These are phyloP conservation scores for Sphagnum fallax DNA, from an alignment of 228 moss, liverwort and hornwort species.

Conservation along the genomic window DNA sequence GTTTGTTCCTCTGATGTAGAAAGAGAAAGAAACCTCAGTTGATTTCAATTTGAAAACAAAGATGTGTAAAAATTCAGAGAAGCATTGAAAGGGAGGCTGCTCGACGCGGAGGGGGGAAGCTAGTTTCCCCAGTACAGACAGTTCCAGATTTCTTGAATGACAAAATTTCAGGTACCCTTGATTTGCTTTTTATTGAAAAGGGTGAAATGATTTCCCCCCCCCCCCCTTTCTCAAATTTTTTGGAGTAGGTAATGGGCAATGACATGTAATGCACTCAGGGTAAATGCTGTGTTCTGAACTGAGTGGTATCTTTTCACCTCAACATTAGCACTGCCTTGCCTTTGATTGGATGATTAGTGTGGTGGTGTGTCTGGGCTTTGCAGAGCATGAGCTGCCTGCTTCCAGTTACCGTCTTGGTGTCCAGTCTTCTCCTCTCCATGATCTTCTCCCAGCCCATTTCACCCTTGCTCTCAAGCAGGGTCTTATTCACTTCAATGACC, in stretches of 20 bases:
- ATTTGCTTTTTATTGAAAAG: background rate
- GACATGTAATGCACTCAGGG: background rate
- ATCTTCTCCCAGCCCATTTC: conserved; percentile 68
- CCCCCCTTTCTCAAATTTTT: background rate
- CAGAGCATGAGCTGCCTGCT: conserved; percentile 63
- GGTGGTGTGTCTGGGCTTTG: background rate
- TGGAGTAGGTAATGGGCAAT: background rate
- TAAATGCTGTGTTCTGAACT: background rate
- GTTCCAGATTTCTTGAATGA: conserved; percentile 81
- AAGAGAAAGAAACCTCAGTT: no score
- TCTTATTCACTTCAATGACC: conserved; percentile 60
- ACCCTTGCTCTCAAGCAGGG: conserved; percentile 71
- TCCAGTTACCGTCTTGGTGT: conserved; percentile 97
- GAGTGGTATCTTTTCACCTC: no score
- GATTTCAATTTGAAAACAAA: no score
- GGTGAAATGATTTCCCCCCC: background rate
- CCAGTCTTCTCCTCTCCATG: conserved; percentile 60
- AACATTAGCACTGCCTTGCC: no score
- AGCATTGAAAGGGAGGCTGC: conserved; percentile 77
- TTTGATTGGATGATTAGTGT: no score
- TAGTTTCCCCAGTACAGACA: conserved; percentile 80
- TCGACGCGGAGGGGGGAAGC: conserved; percentile 74
- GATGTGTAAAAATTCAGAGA: conserved; percentile 26
- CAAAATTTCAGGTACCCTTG: conserved; percentile 45
- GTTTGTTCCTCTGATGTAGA: no score